Evolutionary conservation across 768 basidiomycete species (phyloP), one percentile per base, ranked within the genome.

Genomic region (Neoboletus magnificus): DNA sequence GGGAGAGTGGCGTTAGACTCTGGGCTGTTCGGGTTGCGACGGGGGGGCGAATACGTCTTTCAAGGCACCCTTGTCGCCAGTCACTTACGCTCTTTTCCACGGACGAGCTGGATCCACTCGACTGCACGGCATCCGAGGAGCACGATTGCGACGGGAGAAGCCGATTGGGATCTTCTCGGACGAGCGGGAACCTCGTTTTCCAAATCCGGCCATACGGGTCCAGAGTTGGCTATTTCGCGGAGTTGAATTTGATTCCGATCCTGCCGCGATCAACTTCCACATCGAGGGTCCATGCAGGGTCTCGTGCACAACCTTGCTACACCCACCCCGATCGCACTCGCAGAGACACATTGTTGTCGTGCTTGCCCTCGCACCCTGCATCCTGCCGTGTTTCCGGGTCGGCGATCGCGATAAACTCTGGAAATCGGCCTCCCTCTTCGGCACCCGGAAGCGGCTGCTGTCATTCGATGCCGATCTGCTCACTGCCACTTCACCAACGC

Each of bases 101-200:
- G 54, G 54, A 53, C 50, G n/a, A 20, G 22, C 6, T n/a, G 45
- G 39, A 48, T 52, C 30, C 50, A 35, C 54, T 45, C 29, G 27
- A 5, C 8, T 4, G 57, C 47, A 59, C 58, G 65, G 61, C 48
- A 57, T 68, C 66, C 66, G 66, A 69, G 66, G 67, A 67, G 48
- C 25, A 35, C 32, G 25, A 44, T 44, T 12, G 16, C 10, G 25
- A 44, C 23, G 27, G 43, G 13, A 15, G 1, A 59, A 43, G 36
- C 47, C 16, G 23, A 23, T 5, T 10, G 43, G 27, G 37, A 52
- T 56, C 49, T 30, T 47, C 49, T 43, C 22, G 20, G 32, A 57
- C 15, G 30, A 33, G 5, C 37, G 29, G 42, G 50, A 35, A 52
- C 11, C 29, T 11, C 12, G 0, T 7, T 32, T 4, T 8, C 62